Base-by-base conservation (phyloP, 2,329 filamentous ascomycete species). In the Neurospora sp. region DNA sequence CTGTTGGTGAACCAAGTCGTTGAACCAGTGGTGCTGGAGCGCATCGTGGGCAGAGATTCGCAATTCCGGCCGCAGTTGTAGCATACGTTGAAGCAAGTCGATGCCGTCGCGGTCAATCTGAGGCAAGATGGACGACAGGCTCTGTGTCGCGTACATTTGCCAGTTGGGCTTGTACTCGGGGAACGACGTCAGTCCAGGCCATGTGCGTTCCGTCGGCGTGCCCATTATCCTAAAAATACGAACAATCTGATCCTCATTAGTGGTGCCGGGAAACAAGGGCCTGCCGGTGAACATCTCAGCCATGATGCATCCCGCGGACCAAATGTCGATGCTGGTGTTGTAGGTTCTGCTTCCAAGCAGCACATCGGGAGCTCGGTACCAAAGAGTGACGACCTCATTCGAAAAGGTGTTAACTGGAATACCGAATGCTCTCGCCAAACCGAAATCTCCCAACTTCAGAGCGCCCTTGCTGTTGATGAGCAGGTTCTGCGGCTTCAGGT, bases 321-420 rank as follows among this genome's bases (percentile, higher is more conserved):
- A 99, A 79, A 99, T 98, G 78, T 99, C 96, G 80, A 99, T 98
- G 82, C 93, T 97, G n/a, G 96, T 99, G 82, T 97, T 99, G 83
- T 99, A 99, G 28, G 96, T 98, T 74, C 96, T 86, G 76, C 92
- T 96, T 68, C 96, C 96, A 66, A 99, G 87, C 68, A 99, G 87
- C 66, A 99, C 96, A 77, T 99, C 96, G 0, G 96, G 96, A 0
- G 96, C 96, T 62, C 96, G 92, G 80, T 99, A 99, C 95, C 95
- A 98, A 19, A 98, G 85, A 0, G 96, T 98, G 62, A 98, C 95
- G 70, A 98, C 95, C 81, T 98, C 95, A 80, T 98, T 98, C 68
- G 92, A 96, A 82, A 98, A 98, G 19, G 95, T 98, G 79, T 98
- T 98, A 77, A 98, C 95, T 0, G 95, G 95, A 72, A 98, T 98